Conservation (phyloP, 192 early-diverging fungal species). For the Coemansia sp. region DNA sequence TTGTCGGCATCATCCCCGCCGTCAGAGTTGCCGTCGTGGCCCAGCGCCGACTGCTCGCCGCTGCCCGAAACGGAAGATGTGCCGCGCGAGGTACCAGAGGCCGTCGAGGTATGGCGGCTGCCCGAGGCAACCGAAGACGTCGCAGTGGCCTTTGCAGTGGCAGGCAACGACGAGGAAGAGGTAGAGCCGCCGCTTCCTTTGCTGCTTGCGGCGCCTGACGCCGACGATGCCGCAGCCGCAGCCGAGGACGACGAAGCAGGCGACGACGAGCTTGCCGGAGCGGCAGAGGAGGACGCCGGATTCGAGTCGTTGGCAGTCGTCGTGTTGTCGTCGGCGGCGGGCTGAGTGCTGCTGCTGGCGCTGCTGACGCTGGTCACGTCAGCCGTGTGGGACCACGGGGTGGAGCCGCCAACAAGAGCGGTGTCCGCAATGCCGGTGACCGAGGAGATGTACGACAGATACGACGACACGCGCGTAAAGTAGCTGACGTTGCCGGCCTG, state of each 20-base stretch:
- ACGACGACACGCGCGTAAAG: conserved; percentile 47
- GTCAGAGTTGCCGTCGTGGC: too few species aligned
- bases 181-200: too few species aligned
- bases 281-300: neutral
- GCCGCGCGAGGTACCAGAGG: neutral
- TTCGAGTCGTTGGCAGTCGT: neutral
- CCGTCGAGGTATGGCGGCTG: neutral
- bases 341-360: neutral
- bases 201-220: too few species aligned
- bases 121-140: neutral
- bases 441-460: conserved; percentile 36
- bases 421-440: conserved; percentile 29
- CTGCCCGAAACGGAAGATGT: too few species aligned
- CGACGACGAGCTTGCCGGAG: neutral
- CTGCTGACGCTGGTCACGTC: neutral
- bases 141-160: neutral
- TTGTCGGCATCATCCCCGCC: too few species aligned
- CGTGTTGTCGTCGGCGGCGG: neutral
- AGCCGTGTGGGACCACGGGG: conserved; percentile 13
- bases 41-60: too few species aligned
- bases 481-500: conserved; percentile 46
- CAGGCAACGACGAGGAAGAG: neutral
- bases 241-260: neutral
- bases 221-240: neutral
- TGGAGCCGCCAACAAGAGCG: conserved; percentile 6